Percentiles rank a stretch among this genome's conserved stretches.
phyloP scores from a whole-genome alignment of 2,329 filamentous ascomycete genomes.

The Aschersonia sp. region DNA sequence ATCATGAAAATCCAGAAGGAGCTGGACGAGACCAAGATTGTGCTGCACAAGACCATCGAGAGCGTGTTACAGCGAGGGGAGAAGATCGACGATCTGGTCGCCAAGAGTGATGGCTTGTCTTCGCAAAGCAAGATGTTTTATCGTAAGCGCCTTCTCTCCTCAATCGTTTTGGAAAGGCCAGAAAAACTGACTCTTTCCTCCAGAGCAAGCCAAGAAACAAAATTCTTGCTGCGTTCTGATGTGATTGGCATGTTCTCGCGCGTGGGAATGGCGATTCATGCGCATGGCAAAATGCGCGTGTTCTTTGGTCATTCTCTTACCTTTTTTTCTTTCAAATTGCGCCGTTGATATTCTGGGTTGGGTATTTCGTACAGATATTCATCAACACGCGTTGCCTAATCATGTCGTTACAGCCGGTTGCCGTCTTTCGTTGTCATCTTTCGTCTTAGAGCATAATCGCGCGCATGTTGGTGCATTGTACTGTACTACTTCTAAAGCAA shows the following conservation, averaged over 20 bases:
- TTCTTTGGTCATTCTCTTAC: not conserved
- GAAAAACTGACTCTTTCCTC: constrained; percentile 3
- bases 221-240: constrained; percentile 64
- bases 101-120: constrained; percentile 84
- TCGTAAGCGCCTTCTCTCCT: constrained; percentile 32
- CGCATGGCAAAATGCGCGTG: not conserved
- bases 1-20: constrained; percentile 95
- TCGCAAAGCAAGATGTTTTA: constrained; percentile 98
- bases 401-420: too few relatives aligned
- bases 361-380: not conserved
- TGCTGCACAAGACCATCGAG: constrained; percentile 94
- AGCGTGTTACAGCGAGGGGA: constrained; percentile 76
- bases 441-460: too few relatives aligned
- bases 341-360: not conserved
- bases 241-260: constrained; percentile 22
- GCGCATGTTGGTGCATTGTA: too few relatives aligned
- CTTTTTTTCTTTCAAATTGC: not conserved
- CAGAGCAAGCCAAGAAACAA: constrained; percentile 61
- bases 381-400: not conserved
- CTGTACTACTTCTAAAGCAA: too few relatives aligned
- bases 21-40: constrained; percentile 93
- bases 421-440: too few relatives aligned
- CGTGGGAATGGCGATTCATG: too few relatives aligned
- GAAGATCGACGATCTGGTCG: constrained; percentile 89
- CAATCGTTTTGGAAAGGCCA: not conserved